Percentiles rank a stretch among this genome's conserved stretches.
Evolutionary conservation across 1,284 basidiomycete genomes (phyloP).

Genomic region (Lentinus polychrous): DNA sequence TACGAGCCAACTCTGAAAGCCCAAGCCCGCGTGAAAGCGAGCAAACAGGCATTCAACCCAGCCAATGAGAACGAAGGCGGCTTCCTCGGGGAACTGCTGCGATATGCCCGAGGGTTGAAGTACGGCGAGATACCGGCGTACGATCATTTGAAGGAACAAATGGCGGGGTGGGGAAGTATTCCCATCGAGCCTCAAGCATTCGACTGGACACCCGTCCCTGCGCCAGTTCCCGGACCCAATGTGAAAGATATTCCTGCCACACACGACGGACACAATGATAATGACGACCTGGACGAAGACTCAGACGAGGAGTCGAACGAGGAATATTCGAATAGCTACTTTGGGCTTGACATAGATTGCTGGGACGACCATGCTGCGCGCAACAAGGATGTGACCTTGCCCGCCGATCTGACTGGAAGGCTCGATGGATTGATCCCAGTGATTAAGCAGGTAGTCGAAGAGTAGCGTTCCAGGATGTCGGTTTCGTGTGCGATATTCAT

Average conservation of each 20-base stretch:
- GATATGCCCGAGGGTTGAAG: not conserved
- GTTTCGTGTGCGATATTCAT: no score
- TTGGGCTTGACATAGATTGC: not conserved
- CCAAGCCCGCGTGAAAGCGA: not conserved
- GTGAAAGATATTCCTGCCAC: not conserved
- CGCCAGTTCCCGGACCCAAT: not conserved
- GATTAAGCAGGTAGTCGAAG: not conserved
- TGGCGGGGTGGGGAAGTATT: not conserved
- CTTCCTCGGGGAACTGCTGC: not conserved
- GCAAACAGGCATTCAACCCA: not conserved
- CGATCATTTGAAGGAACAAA: not conserved
- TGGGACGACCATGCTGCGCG: not conserved
- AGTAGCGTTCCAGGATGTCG: no score
- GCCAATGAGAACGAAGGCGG: not conserved
- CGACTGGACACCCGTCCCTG: not conserved
- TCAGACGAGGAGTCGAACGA: not conserved
- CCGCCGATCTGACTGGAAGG: not conserved
- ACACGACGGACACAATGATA: not conserved
- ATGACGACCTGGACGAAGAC: not conserved
- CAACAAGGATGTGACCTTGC: not conserved
- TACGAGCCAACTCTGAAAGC: not conserved
- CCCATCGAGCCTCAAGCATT: not conserved
- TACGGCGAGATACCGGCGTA: not conserved
- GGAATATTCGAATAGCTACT: not conserved
- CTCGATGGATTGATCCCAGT: not conserved